Evolutionary conservation across 2,329 filamentous ascomycete genomes (phyloP), one percentile per base, ranked within the genome.

Genomic region (Stagonosporopsis rhizophila): DNA sequence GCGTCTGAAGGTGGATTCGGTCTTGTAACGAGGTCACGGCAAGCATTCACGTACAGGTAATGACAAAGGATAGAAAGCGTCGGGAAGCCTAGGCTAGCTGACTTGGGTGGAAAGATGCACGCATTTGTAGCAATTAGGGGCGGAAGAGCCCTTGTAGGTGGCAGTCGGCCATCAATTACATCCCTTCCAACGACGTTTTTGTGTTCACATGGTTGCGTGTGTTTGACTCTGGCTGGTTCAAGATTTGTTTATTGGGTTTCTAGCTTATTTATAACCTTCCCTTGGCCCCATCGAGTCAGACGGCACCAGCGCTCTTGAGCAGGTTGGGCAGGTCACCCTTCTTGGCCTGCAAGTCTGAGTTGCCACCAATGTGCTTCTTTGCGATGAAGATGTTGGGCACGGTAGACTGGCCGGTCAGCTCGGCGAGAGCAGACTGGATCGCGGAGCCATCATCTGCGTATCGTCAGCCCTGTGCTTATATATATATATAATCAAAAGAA

Each of bases 331-430:
- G 79, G 64, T 96, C 75, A 12, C 59, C 63, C 77, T 85, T 86
- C 78, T 83, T 86, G 49, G 80, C 82, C 80, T 93, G 89, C 62
- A 96, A 78, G 68, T 95, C 94, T 22, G 92, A 96, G 86, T 98
- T 98, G 67, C 95, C 95, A 62, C 95, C 95, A 76, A 99, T 96
- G 80, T 97, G 94, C 82, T 96, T 82, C 81, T 92, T 81, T 68
- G 81, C 81, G 79, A 99, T 98, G 83, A 90, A 98, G 81, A 96
- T 90, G 82, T 98, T 98, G 70, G 95, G 95, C 6, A 99, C 95
- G 70, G 91, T 94, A 71, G 87, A 84, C 84, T 99, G 95, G 76
- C 85, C 83, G 54, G 87, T 91, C 70, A 98, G 85, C 62, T 94
- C 85, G 66, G 85, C 78, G 59, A 99, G 90, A 23, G 92, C 92